Evolutionary conservation across 2,329 filamentous ascomycete genomes (phyloP).

Genomic region (Claviceps sp.): DNA sequence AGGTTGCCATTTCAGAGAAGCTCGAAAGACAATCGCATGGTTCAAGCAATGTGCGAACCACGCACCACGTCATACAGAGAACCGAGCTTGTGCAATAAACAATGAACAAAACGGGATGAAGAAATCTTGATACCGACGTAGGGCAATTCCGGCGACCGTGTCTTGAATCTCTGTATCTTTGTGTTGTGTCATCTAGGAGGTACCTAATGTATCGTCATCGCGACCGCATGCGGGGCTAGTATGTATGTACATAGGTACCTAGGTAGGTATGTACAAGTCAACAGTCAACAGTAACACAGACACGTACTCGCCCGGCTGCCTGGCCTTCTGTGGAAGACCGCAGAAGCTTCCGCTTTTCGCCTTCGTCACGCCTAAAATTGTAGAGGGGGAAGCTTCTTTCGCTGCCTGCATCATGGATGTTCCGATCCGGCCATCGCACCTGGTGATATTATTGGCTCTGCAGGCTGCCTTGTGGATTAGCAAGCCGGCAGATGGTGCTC

Average conservation of each 20-base stretch:
- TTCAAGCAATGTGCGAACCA: no score
- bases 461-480: constrained; percentile 6
- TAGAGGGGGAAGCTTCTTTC: neutral
- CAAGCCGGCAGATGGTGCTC: neutral
- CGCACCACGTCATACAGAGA: no score
- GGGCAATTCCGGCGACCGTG: neutral
- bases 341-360: constrained; percentile 8
- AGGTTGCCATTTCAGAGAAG: neutral
- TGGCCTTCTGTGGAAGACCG: constrained; percentile 2
- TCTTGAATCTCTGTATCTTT: neutral
- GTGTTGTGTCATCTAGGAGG: no score
- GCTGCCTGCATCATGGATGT: constrained; percentile 19
- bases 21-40: neutral
- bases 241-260: no score
- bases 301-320: constrained; percentile 5
- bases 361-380: neutral
- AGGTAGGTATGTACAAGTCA: no score
- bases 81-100: no score
- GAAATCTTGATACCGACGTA: no score
- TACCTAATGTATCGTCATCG: neutral
- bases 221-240: neutral
- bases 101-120: no score
- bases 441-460: constrained; percentile 22
- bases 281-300: neutral
- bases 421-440: constrained; percentile 18